Conservation (phyloP, 768 basidiomycete species). For the Rhodocollybia butyracea region DNA sequence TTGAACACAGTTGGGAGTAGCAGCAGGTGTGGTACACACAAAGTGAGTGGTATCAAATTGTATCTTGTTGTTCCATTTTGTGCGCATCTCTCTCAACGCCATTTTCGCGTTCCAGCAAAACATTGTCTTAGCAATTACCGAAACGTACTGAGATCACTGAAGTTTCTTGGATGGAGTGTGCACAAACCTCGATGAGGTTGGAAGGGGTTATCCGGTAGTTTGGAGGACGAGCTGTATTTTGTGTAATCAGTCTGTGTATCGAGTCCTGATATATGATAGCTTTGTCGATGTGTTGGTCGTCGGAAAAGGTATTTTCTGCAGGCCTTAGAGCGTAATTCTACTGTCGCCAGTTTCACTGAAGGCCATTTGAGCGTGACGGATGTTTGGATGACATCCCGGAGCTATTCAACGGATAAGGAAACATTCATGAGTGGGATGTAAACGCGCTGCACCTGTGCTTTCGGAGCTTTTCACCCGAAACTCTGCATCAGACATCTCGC, state of each 20-base stretch:
- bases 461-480: slow-evolving; percentile 76
- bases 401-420: slow-evolving; percentile 32
- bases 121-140: slow-evolving; percentile 78
- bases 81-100: slow-evolving; percentile 82
- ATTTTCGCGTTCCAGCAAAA: slow-evolving; percentile 77
- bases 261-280: slow-evolving; percentile 58
- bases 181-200: slow-evolving; percentile 76
- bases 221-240: slow-evolving; percentile 88
- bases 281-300: slow-evolving; percentile 85
- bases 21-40: slow-evolving; percentile 88
- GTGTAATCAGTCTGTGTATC: slow-evolving; percentile 82
- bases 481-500: slow-evolving; percentile 78
- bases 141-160: slow-evolving; percentile 95
- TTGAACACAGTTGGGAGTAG: slow-evolving; percentile 55
- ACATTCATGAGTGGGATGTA: not conserved
- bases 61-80: slow-evolving; percentile 88
- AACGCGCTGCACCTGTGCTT: slow-evolving; percentile 47
- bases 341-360: slow-evolving; percentile 74
- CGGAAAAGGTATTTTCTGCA: slow-evolving; percentile 82
- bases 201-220: slow-evolving; percentile 87
- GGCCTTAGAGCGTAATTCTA: slow-evolving; percentile 85
- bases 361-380: slow-evolving; percentile 98
- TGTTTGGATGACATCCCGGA: slow-evolving; percentile 95
- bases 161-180: slow-evolving; percentile 94
- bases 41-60: slow-evolving; percentile 99